phyloP scores from a whole-genome alignment of 768 basidiomycete species.

The Pleurotus djamor region DNA sequence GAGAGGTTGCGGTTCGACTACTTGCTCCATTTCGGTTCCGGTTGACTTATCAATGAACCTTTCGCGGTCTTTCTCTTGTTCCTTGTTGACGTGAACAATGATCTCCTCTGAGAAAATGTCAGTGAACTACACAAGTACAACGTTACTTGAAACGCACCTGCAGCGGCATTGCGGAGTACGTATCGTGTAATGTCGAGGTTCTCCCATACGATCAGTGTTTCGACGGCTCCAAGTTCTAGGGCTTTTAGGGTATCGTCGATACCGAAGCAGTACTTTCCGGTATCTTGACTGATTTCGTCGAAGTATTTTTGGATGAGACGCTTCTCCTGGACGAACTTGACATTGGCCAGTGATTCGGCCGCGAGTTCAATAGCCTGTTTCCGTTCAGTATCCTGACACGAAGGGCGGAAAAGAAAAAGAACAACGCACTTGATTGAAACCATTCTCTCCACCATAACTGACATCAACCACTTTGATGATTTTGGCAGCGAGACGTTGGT shows the following conservation, averaged over 20 bases:
- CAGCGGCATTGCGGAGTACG: conserved; percentile 86
- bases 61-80: conserved; percentile 90
- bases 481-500: conserved; percentile 83
- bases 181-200: conserved; percentile 91
- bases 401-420: neutral
- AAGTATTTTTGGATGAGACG: conserved; percentile 97
- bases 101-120: conserved; percentile 63
- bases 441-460: conserved; percentile 97
- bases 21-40: conserved; percentile 93
- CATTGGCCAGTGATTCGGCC: conserved; percentile 93
- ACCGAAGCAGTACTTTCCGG: conserved; percentile 95
- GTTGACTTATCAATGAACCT: conserved; percentile 97
- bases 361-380: conserved; percentile 92
- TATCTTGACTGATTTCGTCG: conserved; percentile 98
- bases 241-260: conserved; percentile 96
- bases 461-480: conserved; percentile 99
- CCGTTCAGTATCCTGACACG: conserved; percentile 1
- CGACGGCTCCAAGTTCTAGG: conserved; percentile 93
- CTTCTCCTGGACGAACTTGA: conserved; percentile 99
- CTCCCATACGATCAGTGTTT: conserved; percentile 99
- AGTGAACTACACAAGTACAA: neutral
- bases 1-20: conserved; percentile 75
- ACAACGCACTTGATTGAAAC: conserved; percentile 94
- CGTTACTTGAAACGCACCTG: conserved; percentile 45
- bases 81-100: conserved; percentile 73